Base-by-base conservation (phyloP, 106 monocot genomes). In the Allium fistulosum region DNA sequence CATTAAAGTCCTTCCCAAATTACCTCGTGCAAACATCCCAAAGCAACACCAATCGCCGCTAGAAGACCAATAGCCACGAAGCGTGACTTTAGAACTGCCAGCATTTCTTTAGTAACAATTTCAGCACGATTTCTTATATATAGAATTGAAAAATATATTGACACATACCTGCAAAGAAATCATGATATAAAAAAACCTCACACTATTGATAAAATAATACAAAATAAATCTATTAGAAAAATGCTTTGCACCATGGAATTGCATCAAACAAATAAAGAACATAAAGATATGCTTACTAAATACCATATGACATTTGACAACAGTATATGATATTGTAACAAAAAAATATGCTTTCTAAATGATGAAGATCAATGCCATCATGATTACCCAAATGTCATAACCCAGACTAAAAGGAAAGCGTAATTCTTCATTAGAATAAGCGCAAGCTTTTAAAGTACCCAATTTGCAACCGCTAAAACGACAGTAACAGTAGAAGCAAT, bases 11-110 rank as follows among this genome's bases (percentile, higher is more conserved):
- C 22, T 22, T 63, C 10, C 13, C 22, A 15, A 62, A 11, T 85
- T 85, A 97, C 96, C 96, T 84, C 77, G 92, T 26, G 92, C 85
- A 69, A 88, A 79, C 96, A 97, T 97, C 62, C 96, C 96, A 74
- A 56, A 74, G 89, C 96, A 71, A 92, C 88, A 52, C 96, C 96
- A 22, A 97, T 74, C 58, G 96, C 96, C 75, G 92, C 96, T 53
- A 97, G 75, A 62, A 87, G 49, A 51, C 96, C 92, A 72, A 97
- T 92, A 14, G 78, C 76, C 59, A 82, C 22, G 70, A 97, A 97
- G 53, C 60, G 82, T 73, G 86, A 79, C 67, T 97, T 92, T 56
- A 92, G 96, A 71, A 97, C 69, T n/a, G 63, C 80, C 57, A 97
- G 55, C 96, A 97, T 97, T 73, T 84, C 84, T 57, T 65, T 87